Base-by-base conservation (phyloP, 306 rosid species). In the Cicer arietinum region DNA sequence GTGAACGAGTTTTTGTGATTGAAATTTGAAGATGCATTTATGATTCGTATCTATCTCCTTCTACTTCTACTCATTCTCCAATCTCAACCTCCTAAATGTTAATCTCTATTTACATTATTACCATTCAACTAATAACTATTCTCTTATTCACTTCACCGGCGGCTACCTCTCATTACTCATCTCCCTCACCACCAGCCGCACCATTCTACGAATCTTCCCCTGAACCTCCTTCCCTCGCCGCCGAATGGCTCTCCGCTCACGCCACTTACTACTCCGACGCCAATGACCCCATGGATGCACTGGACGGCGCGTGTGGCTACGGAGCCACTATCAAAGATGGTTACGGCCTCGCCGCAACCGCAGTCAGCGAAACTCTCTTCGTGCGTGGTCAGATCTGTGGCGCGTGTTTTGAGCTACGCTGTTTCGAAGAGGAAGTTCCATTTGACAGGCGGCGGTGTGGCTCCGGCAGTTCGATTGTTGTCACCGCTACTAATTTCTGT, bases 361-460 rank as follows among this genome's bases (percentile, higher is more conserved):
- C 87, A 8, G 91, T 93, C 37, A 91, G 98, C 67, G 90, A 89
- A 66, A 47, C 89, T 0, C 67, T 93, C 6, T 93, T 89, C 70
- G 83, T 71, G 9, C 89, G 91, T 1, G 98, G 98, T 6, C 96
- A 89, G 98, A 93, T 93, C 98, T 93, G 98, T 45, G 98, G 98
- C 56, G 98, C 96, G 42, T 93, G 98, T 83, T 91, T 84, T 77
- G 83, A 89, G 86, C 82, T 93, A 6, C 83, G 85, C 3, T 93
- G 97, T 53, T 87, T 83, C 0, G 94, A 93, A 47, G 84, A 76
- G 81, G 78, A 76, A 0, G 2, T 72, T 1, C 13, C 40, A 7
- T 81, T 81, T 22, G 98, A 91, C 77, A 89, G 84, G 2, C 91
- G 97, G 8, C 91, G 98, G 98, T 93, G 98, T 70, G 80, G 91